A percentile compares a stretch with the other conserved stretches of the same genome.
phyloP scores from a whole-genome alignment of 2,329 filamentous ascomycete genomes.

The Phialocephala sp. region DNA sequence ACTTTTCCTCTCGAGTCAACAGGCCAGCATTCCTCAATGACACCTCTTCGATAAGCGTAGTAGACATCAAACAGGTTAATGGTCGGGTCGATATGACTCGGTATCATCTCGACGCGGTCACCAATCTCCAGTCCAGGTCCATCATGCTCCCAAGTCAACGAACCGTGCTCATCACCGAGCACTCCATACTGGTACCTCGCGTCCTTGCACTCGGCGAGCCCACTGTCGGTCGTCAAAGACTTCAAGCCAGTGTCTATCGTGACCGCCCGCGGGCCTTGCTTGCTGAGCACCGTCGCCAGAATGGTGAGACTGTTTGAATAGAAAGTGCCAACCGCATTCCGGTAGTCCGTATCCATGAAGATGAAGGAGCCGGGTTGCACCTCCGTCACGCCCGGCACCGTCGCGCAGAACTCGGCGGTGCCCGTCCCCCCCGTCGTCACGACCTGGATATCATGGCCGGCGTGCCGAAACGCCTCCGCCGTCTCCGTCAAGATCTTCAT shows the following conservation, averaged over 20 bases:
- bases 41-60: slow-evolving; percentile 53
- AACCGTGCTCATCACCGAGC: slow-evolving; percentile 24
- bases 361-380: slow-evolving; percentile 60
- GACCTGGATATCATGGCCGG: slow-evolving; percentile 52
- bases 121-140: slow-evolving; percentile 12
- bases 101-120: slow-evolving; percentile 48
- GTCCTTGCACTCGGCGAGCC: slow-evolving; percentile 25
- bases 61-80: slow-evolving; percentile 59
- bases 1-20: slow-evolving; percentile 58
- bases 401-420: slow-evolving; percentile 58
- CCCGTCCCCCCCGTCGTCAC: slow-evolving; percentile 59
- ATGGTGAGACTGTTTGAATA: slow-evolving; percentile 57
- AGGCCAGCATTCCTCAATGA: slow-evolving; percentile 57
- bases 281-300: slow-evolving; percentile 54
- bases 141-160: slow-evolving; percentile 16
- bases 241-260: slow-evolving; percentile 58
- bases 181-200: slow-evolving; percentile 15
- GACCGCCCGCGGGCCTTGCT: slow-evolving; percentile 50
- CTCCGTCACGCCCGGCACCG: slow-evolving; percentile 56
- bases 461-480: slow-evolving; percentile 48
- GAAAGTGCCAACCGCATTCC: slow-evolving; percentile 55
- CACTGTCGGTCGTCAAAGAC: slow-evolving; percentile 57
- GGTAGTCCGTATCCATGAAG: slow-evolving; percentile 64
- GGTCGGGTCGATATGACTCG: slow-evolving; percentile 60
- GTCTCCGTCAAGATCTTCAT: slow-evolving; percentile 53